phyloP scores from a whole-genome alignment of 306 rosid species.

The Acacia confusa region DNA sequence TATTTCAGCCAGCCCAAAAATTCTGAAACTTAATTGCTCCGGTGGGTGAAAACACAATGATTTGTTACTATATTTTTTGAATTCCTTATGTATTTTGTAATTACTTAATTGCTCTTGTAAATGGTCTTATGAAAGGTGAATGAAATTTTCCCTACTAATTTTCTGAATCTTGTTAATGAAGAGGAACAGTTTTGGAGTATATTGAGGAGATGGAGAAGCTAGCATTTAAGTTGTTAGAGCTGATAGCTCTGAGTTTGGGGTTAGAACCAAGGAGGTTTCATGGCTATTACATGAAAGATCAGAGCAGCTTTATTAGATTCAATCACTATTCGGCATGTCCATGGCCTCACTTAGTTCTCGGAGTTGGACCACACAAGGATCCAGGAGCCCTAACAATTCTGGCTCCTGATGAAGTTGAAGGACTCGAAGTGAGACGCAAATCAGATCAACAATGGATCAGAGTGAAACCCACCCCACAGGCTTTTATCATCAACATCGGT shows the following conservation, averaged over 20 bases:
- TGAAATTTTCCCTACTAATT: too few relatives aligned
- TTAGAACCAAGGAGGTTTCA: slow-evolving; percentile 28
- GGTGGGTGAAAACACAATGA: too few relatives aligned
- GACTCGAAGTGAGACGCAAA: slow-evolving; percentile 23
- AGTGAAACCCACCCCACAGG: slow-evolving; percentile 34
- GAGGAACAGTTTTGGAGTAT: slow-evolving; percentile 11
- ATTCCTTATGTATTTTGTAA: too few relatives aligned
- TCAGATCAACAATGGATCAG: slow-evolving; percentile 29
- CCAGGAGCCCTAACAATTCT: slow-evolving; percentile 28
- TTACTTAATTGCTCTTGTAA: too few relatives aligned
- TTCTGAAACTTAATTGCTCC: too few relatives aligned
- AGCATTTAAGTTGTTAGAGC: slow-evolving; percentile 22
- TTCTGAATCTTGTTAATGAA: not conserved
- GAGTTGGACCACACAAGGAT: slow-evolving; percentile 40
- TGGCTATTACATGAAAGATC: slow-evolving; percentile 33
- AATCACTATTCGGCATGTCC: slow-evolving; percentile 43
- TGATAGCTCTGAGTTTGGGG: slow-evolving; percentile 34
- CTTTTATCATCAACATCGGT: slow-evolving; percentile 47
- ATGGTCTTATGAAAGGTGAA: too few relatives aligned
- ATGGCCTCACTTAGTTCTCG: slow-evolving; percentile 37
- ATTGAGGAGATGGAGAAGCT: slow-evolving; percentile 22
- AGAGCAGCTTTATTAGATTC: slow-evolving; percentile 37
- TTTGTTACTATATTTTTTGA: too few relatives aligned
- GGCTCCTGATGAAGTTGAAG: slow-evolving; percentile 33
- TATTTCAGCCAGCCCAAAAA: too few relatives aligned